Base-by-base conservation (phyloP, 2,329 filamentous ascomycete genomes). In the Xylariaceae sp. region DNA sequence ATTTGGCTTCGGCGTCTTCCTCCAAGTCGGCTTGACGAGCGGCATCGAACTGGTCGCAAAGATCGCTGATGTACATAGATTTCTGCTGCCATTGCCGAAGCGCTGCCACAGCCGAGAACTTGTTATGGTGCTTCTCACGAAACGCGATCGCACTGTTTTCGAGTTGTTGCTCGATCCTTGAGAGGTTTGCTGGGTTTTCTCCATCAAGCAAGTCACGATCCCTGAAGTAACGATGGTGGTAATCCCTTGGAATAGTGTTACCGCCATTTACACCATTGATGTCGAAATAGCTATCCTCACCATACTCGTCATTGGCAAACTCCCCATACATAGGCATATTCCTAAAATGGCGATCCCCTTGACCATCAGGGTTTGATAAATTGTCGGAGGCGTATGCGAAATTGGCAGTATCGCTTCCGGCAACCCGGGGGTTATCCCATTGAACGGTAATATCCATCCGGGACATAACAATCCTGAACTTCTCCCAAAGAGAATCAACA, bases 401-500 rank as follows among this genome's bases (percentile, higher is more conserved):
- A 19, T 60, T 57, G n/a, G 47, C 29, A 29, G 54, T 32, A 48
- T 73, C 65, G 63, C 73, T 65, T 21, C 40, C 54, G 14, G 51
- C 54, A 14, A 26, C 20, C 29, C 20, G 41, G 18, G 41, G 43
- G 9, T 53, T 59, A 50, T 79, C 79, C 54, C 88, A 82, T 59
- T 90, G 86, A 51, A 95, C 78, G 42, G 86, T 80, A 60, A 93
- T 91, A 20, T 87, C 87, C 80, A 91, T 86, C 48, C 84, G 81
- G 16, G 75, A 77, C 62, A 96, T 78, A 56, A 91, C 79, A 54
- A 81, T 77, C 70, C 86, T 82, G 66, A 95, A 93, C 64, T 88
- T 89, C 55, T 88, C 84, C 60, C 85, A 80, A 23, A 96, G 77
- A 3, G 80, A 80, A 32, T 75, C 75, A 45, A 81, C 73, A 45